Evolutionary conservation across 192 early-diverging fungal genomes (phyloP).

Genomic region (Glomus cerebriforme): DNA sequence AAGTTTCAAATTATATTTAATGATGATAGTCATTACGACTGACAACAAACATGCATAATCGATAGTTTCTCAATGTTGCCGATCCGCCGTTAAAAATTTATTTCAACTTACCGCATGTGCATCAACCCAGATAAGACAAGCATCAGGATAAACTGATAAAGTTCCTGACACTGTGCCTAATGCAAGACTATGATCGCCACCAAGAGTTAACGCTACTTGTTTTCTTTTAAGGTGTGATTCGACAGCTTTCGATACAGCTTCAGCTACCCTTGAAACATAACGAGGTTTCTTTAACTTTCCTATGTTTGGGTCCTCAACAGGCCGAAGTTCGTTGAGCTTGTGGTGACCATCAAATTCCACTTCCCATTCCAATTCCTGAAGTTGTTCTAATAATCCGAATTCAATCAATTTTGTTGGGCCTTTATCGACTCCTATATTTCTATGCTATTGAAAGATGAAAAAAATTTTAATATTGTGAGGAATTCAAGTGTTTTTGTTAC

Average conservation of each 20-base stretch:
- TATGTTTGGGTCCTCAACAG: slow-evolving; percentile 68
- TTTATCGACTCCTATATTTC: slow-evolving; percentile 80
- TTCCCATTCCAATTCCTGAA: slow-evolving; percentile 77
- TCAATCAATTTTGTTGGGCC: slow-evolving; percentile 84
- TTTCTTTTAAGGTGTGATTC: slow-evolving; percentile 61
- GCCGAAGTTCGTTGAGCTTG: slow-evolving; percentile 67
- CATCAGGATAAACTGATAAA: slow-evolving; percentile 70
- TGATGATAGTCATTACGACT: too few species aligned
- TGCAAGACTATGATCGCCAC: slow-evolving; percentile 94
- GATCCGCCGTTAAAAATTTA: too few species aligned
- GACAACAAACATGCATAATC: too few species aligned
- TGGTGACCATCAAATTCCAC: slow-evolving; percentile 78
- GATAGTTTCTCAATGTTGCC: too few species aligned
- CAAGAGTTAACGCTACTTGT: slow-evolving; percentile 86
- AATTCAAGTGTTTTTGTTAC: too few species aligned
- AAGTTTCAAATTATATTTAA: neutral
- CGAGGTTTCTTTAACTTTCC: slow-evolving; percentile 83
- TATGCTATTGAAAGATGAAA: slow-evolving; percentile 54
- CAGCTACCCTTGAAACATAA: slow-evolving; percentile 78
- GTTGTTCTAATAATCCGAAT: slow-evolving; percentile 82
- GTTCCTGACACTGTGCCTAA: slow-evolving; percentile 87
- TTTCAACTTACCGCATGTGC: slow-evolving; percentile 76
- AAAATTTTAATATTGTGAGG: too few species aligned
- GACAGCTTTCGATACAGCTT: slow-evolving; percentile 67
- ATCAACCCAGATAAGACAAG: slow-evolving; percentile 95